A percentile compares a stretch with the other conserved stretches of the same genome.
Conservation (phyloP, 106 monocot genomes). For the Dendrobium catenatum region DNA sequence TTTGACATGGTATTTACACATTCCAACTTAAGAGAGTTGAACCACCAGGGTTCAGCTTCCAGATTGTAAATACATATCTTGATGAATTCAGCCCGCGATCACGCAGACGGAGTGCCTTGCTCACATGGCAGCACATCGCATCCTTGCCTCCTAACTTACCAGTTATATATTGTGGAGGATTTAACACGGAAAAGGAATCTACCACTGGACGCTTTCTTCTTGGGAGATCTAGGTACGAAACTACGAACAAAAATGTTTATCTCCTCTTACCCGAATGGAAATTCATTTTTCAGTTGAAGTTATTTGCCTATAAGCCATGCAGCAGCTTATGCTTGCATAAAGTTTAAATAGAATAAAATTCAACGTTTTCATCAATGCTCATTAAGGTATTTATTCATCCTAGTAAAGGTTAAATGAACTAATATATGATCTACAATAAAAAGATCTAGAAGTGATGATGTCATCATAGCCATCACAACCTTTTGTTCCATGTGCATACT, state of each 20-base stretch:
- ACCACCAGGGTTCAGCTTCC: slow-evolving; percentile 87
- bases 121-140: slow-evolving; percentile 98
- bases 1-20: slow-evolving; percentile 81
- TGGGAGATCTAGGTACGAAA: slow-evolving; percentile 95
- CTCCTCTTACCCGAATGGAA: neutral
- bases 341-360: no score
- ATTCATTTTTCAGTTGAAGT: neutral
- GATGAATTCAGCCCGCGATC: slow-evolving; percentile 87
- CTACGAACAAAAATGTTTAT: neutral
- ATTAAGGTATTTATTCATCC: no score
- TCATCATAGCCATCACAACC: no score
- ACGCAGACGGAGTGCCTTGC: slow-evolving; percentile 82
- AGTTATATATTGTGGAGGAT: slow-evolving; percentile 91
- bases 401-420: no score
- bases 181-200: slow-evolving; percentile 90
- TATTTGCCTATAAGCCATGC: no score
- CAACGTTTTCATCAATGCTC: no score
- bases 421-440: no score
- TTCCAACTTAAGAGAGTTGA: slow-evolving; percentile 91
- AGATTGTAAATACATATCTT: slow-evolving; percentile 87
- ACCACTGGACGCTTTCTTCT: slow-evolving; percentile 95
- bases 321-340: no score
- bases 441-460: no score
- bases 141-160: slow-evolving; percentile 87
- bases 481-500: no score